phyloP scores from a whole-genome alignment of 108 stramenopile species.

The Mayamaea pseudoterrestris region DNA sequence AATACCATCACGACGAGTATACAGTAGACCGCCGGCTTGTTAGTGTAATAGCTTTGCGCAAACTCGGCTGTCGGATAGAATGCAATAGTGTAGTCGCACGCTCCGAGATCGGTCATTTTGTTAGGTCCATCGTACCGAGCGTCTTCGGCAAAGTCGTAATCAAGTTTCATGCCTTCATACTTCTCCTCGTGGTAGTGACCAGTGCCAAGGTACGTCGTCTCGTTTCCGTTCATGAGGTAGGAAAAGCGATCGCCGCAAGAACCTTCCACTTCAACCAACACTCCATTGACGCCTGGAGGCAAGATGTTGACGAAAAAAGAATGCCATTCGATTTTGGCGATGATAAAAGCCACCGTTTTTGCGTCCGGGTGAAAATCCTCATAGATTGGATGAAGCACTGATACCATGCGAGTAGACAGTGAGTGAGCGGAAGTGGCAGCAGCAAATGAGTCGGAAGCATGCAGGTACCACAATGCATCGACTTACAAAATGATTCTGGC shows the following conservation, averaged over 20 bases:
- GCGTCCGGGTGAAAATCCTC: background rate
- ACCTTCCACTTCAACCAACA: conserved; percentile 6
- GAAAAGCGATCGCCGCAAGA: conserved; percentile 11
- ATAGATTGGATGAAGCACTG: background rate
- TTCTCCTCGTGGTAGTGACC: conserved; percentile 36
- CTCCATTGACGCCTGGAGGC: background rate
- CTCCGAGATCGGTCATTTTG: background rate
- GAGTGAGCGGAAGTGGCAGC: background rate
- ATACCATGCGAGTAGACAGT: background rate
- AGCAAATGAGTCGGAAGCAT: background rate
- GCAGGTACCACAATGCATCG: background rate
- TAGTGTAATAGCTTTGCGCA: conserved; percentile 1
- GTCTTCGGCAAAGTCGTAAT: background rate
- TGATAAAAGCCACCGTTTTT: conserved; percentile 2
- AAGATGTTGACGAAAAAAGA: conserved; percentile 10
- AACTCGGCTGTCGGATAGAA: conserved; percentile 10
- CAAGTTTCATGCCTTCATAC: conserved; percentile 10
- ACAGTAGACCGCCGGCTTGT: conserved; percentile 6
- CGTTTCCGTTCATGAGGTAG: conserved; percentile 18
- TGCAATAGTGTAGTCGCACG: conserved; percentile 12
- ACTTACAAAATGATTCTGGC: background rate
- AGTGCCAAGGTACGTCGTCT: conserved; percentile 22
- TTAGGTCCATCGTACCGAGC: conserved; percentile 1
- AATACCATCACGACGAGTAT: conserved; percentile 2
- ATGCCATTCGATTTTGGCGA: conserved; percentile 11